These are phyloP conservation scores for Gnetum montanum DNA, from an alignment of 75 land plant genomes.

Conservation along the genomic window DNA sequence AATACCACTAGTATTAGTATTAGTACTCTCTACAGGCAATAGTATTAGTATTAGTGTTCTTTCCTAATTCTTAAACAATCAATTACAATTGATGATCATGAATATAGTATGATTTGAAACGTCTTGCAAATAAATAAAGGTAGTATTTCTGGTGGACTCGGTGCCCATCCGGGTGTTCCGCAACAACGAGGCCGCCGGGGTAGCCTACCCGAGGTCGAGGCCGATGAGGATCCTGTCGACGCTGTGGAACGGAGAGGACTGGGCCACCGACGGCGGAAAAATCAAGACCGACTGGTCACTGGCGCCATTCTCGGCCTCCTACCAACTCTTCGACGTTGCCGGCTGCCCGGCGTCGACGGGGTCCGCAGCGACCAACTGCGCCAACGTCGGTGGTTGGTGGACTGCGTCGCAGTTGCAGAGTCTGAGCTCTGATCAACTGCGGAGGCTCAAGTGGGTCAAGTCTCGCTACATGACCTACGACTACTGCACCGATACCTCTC, in stretches of 20 bases:
- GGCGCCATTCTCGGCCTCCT: constrained; percentile 33
- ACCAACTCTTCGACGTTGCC: constrained; percentile 27
- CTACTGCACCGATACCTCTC: constrained; percentile 49
- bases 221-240: constrained; percentile 42
- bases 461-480: constrained; percentile 48
- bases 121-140: constrained; percentile 6
- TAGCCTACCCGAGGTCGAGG: constrained; percentile 22
- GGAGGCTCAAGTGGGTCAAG: constrained; percentile 15
- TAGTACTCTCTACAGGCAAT: no score
- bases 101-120: neutral
- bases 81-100: neutral
- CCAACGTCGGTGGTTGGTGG: constrained; percentile 11
- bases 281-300: constrained; percentile 52
- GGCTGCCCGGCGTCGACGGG: constrained; percentile 18
- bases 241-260: constrained; percentile 62
- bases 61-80: neutral
- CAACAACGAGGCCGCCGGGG: constrained; percentile 19
- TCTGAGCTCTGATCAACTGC: neutral
- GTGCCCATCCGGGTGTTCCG: constrained; percentile 37
- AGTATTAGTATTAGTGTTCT: no score
- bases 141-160: constrained; percentile 40
- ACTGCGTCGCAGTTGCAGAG: constrained; percentile 15
- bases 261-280: constrained; percentile 59
- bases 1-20: constrained; percentile 1
- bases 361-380: neutral